phyloP scores from a whole-genome alignment of 2,329 filamentous ascomycete genomes.

The Colletotrichum acutatum region DNA sequence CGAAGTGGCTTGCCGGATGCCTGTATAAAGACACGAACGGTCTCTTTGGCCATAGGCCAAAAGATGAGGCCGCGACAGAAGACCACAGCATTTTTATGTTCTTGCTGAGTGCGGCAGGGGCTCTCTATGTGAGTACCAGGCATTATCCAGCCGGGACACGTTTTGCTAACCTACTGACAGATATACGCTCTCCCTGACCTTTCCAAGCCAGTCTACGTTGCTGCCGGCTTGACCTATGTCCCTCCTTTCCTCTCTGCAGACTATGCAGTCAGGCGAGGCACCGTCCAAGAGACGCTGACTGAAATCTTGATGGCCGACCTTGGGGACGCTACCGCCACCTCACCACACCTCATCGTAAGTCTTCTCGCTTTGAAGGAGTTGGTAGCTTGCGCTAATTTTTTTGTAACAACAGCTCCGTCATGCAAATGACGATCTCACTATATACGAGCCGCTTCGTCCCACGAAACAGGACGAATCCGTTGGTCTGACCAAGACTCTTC shows the following conservation, averaged over 20 bases:
- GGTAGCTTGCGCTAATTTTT: slow-evolving; percentile 1
- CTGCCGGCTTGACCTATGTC: slow-evolving; percentile 81
- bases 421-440: slow-evolving; percentile 81
- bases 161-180: slow-evolving; percentile 52
- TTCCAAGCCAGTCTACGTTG: slow-evolving; percentile 75
- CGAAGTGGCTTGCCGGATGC: slow-evolving; percentile 85
- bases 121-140: slow-evolving; percentile 71
- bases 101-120: slow-evolving; percentile 79
- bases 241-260: slow-evolving; percentile 81
- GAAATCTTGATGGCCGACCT: slow-evolving; percentile 89
- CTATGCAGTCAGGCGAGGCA: slow-evolving; percentile 75
- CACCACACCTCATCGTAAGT: slow-evolving; percentile 84
- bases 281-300: slow-evolving; percentile 76
- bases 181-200: slow-evolving; percentile 83
- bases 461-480: slow-evolving; percentile 47
- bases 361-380: neutral
- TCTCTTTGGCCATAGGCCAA: slow-evolving; percentile 58
- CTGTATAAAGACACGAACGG: slow-evolving; percentile 78
- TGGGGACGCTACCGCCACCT: slow-evolving; percentile 76
- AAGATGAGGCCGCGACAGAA: slow-evolving; percentile 51
- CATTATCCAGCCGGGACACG: no score
- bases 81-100: slow-evolving; percentile 75
- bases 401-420: slow-evolving; percentile 72
- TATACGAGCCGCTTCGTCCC: slow-evolving; percentile 83
- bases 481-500: slow-evolving; percentile 67